These are phyloP conservation scores for Ophiobolus disseminans DNA, from an alignment of 2,329 filamentous ascomycete species.

Conservation along the genomic window DNA sequence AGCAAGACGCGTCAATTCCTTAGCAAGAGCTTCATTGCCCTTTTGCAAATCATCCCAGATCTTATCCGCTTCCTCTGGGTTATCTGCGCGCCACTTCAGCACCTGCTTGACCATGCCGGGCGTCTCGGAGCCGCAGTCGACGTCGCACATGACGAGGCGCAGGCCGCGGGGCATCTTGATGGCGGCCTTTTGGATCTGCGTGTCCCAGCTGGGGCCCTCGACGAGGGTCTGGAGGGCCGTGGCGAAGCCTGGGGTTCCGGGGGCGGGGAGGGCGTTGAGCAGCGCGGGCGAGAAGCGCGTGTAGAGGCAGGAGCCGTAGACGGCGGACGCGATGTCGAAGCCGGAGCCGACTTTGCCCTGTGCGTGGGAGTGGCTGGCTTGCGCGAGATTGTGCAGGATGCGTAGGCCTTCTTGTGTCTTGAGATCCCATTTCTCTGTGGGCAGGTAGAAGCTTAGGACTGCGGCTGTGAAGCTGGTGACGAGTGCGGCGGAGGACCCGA, in stretches of 20 bases:
- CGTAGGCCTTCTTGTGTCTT: conserved; percentile 60
- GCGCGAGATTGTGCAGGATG: conserved; percentile 87
- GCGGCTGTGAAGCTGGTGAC: conserved; percentile 86
- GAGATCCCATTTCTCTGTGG: conserved; percentile 63
- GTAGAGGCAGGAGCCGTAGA: conserved; percentile 91
- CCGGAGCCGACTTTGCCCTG: conserved; percentile 97
- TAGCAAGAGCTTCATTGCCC: conserved; percentile 74
- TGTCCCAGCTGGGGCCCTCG: conserved; percentile 75
- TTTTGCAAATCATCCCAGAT: conserved; percentile 80
- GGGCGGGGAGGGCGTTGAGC: conserved; percentile 70
- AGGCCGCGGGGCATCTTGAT: conserved; percentile 76
- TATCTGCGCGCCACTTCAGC: conserved; percentile 76
- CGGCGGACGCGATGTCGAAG: conserved; percentile 92
- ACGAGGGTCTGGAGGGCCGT: conserved; percentile 70
- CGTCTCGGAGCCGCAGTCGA: conserved; percentile 91
- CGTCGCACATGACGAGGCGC: conserved; percentile 90
- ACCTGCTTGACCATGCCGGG: conserved; percentile 96
- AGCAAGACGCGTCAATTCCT: conserved; percentile 63
- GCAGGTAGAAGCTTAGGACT: conserved; percentile 77
- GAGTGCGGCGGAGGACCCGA: conserved; percentile 92
- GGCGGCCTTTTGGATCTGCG: conserved; percentile 72
- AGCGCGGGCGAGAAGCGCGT: conserved; percentile 86
- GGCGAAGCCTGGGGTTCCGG: conserved; percentile 71
- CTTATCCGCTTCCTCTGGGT: conserved; percentile 67
- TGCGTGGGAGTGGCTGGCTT: conserved; percentile 91